These are phyloP conservation scores for Guyanaporus albipodus DNA, from an alignment of 768 basidiomycete genomes.

Conservation along the genomic window DNA sequence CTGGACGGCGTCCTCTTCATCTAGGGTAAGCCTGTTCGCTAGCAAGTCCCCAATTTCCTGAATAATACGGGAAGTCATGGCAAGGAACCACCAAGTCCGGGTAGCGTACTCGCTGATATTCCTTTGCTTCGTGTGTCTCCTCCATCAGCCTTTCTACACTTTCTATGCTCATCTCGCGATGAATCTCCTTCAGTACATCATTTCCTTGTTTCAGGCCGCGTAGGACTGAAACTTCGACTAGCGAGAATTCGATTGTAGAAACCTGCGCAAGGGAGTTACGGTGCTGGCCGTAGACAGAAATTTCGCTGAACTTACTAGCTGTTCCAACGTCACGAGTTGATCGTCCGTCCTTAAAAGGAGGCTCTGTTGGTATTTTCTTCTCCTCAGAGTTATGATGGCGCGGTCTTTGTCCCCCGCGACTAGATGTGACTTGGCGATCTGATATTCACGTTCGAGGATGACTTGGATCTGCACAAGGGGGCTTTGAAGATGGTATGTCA, in stretches of 20 bases:
- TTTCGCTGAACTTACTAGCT: conserved; percentile 60
- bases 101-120: conserved; percentile 74
- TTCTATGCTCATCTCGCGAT: conserved; percentile 89
- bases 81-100: background rate
- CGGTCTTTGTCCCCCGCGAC: conserved; percentile 79
- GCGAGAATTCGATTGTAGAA: conserved; percentile 93
- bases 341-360: conserved; percentile 83
- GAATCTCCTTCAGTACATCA: conserved; percentile 88
- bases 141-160: conserved; percentile 91
- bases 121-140: conserved; percentile 88
- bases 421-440: conserved; percentile 83
- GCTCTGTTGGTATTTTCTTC: conserved; percentile 91
- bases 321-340: conserved; percentile 85
- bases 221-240: conserved; percentile 88
- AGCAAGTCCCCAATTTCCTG: conserved; percentile 93
- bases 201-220: conserved; percentile 93
- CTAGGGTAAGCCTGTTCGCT: conserved; percentile 71
- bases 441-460: conserved; percentile 82
- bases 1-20: conserved; percentile 94
- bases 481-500: background rate
- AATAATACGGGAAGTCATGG: background rate
- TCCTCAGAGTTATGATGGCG: conserved; percentile 82
- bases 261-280: conserved; percentile 51
- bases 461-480: conserved; percentile 64
- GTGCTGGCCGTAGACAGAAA: background rate